Evolutionary conservation across 257 asterid genomes (phyloP), one percentile per base, ranked within the genome.

Genomic region (Osmanthus fragrans): DNA sequence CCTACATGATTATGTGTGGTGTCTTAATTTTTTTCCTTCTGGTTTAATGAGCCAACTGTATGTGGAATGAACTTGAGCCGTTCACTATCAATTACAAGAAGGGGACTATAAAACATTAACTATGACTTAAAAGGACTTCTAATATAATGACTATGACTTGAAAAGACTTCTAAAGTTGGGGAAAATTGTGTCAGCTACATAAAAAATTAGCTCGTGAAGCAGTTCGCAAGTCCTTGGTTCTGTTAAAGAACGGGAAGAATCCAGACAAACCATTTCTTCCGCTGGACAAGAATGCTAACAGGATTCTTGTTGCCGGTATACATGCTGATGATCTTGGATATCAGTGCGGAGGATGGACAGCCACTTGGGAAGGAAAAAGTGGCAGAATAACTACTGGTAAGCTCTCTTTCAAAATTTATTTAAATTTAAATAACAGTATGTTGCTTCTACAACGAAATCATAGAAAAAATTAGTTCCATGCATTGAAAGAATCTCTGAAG

Each of bases 311-410:
- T 78, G 89, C 98, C 5, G 99, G 99, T 73, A 84, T 92, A 36
- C 99, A 95, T 87, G 98, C 97, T 79, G 99, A 93, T 87, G 90
- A 95, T 87, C 99, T 95, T 77, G 99, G 99, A 77, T 91, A 88
- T 84, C 99, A 95, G 37, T 95, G 99, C 68, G 98, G 98, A 25
- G 98, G 98, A 47, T 94, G 98, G 98, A 94, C 98, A 30, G 81
- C 85, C 75, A 88, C 96, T 45, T 95, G 99, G 98, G 90, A 86
- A 15, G 98, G 99, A 77, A 77, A 82, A 67, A 76, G 96, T 80
- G 99, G 98, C 86, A 86, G 90, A 88, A 91, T 89, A 79, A 93
- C 99, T 19, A 88, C 89, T 79, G 99, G 99, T 93, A 87, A 81
- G 81, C 69, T 4, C 25, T 21, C 36, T 11, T 63, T 27, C 8